Evolutionary conservation across 78 protist genomes (phyloP), one percentile per base, ranked within the genome.

Genomic region (Polysphondylium violaceum): DNA sequence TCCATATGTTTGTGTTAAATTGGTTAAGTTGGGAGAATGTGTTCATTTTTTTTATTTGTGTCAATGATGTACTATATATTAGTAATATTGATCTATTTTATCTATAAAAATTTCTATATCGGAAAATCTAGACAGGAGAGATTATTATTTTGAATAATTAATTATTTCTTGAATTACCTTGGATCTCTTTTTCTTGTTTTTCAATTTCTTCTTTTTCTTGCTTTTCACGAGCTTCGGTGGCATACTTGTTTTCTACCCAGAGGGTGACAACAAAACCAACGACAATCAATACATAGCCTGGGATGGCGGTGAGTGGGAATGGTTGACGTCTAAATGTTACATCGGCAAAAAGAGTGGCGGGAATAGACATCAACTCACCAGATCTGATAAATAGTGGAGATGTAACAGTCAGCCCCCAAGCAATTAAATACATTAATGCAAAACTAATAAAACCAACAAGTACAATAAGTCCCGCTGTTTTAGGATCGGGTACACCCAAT

Each of bases 331-430:
- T 81, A 21, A 81, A 8, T 9, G 41, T 0, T 12, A 81, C 27
- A 41, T 81, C 89, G 47, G 55, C 65, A 40, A 81, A 36, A 12
- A 81, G 25, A 1, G 89, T 81, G 6, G 77, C 27, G 36, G 89
- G 89, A 6, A 81, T 81, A 0, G 69, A 40, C 89, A 81, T 81
- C 23, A 81, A 35, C 29, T 81, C 89, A 17, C 89, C 89, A 16
- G 78, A 51, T 40, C 89, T 50, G n/a, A 81, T 77, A 59, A 68
- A 68, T 7, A 81, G 38, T 7, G 89, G 77, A 2, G 89, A 81
- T 19, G 89, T 81, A 25, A 81, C 43, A 2, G 77, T 55, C 19
- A 81, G 21, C 21, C 89, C 89, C 76, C 71, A 68, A 41, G 51
- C 55, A 1, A 81, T 43, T 3, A 81, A 40, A 40, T 81, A 81